Percentiles rank a stretch among this genome's conserved stretches.
Evolutionary conservation across 352 stramenopile genomes (phyloP).

Genomic region (Globisporangium echinulatum): DNA sequence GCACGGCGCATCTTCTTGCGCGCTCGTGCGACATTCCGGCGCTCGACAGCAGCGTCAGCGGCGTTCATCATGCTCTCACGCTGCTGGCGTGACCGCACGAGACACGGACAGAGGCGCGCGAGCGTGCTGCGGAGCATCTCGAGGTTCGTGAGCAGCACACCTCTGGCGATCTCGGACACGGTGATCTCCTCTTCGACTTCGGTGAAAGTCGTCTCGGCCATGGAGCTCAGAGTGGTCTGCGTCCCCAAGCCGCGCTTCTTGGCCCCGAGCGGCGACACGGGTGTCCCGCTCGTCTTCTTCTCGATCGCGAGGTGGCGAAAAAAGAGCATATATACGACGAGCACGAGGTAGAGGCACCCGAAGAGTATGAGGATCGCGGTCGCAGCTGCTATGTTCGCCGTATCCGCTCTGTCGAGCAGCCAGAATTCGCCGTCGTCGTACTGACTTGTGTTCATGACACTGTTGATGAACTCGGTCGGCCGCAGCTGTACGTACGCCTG

Average conservation of each 20-base stretch:
- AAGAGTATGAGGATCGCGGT: conserved; percentile 11
- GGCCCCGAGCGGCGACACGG: background rate
- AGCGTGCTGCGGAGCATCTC: conserved; percentile 3
- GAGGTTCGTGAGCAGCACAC: conserved; percentile 8
- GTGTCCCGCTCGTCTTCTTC: background rate
- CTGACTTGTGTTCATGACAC: conserved; percentile 12
- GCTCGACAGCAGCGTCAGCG: background rate
- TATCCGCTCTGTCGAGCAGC: conserved; percentile 3
- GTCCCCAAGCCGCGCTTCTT: background rate
- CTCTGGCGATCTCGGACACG: conserved; percentile 9
- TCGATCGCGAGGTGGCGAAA: conserved; percentile 14
- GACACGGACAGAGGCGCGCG: background rate
- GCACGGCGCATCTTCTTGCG: conserved; percentile 8
- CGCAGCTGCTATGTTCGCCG: background rate
- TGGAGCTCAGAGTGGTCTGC: background rate
- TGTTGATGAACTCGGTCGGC: conserved; percentile 7
- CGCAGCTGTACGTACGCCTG: conserved; percentile 11
- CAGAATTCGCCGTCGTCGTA: conserved; percentile 17
- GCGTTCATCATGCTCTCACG: background rate
- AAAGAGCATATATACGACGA: conserved; percentile 15
- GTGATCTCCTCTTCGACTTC: conserved; percentile 12
- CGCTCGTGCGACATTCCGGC: background rate
- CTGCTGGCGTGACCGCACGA: background rate
- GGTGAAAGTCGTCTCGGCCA: conserved; percentile 1
- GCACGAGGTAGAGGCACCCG: conserved; percentile 4